These are phyloP conservation scores for Begonia masoniana DNA, from an alignment of 306 rosid genomes.

Conservation along the genomic window DNA sequence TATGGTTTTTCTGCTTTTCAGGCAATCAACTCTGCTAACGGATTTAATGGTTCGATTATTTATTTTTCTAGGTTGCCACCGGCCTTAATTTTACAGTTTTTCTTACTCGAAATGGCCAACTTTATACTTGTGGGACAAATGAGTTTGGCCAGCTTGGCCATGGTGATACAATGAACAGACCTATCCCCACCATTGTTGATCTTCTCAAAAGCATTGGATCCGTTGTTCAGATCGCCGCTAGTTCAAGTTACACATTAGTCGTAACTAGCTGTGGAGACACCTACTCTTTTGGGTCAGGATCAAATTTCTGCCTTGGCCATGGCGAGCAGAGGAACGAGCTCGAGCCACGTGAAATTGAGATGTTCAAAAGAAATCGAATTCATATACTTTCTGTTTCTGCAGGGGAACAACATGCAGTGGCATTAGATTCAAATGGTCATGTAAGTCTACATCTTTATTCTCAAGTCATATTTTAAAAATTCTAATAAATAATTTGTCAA, in stretches of 20 bases:
- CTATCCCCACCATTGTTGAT: slow-evolving; percentile 54
- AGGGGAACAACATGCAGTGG: slow-evolving; percentile 90
- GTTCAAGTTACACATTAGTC: slow-evolving; percentile 62
- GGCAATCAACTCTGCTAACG: too few relatives aligned
- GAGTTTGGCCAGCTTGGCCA: slow-evolving; percentile 87
- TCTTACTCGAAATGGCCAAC: slow-evolving; percentile 65
- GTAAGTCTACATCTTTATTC: slow-evolving; percentile 36
- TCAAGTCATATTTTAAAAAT: neutral
- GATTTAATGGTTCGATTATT: too few relatives aligned
- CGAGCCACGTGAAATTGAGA: slow-evolving; percentile 61
- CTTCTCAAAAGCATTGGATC: slow-evolving; percentile 33
- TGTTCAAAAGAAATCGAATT: slow-evolving; percentile 51
- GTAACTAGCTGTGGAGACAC: slow-evolving; percentile 48
- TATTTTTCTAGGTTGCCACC: slow-evolving; percentile 47
- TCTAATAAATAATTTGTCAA: neutral
- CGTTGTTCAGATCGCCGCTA: slow-evolving; percentile 69
- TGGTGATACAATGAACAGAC: slow-evolving; percentile 60
- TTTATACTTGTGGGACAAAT: slow-evolving; percentile 78
- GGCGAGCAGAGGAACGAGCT: slow-evolving; percentile 74
- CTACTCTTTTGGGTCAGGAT: slow-evolving; percentile 81
- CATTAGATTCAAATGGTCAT: slow-evolving; percentile 79
- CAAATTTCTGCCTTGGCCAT: slow-evolving; percentile 90
- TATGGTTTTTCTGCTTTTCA: too few relatives aligned
- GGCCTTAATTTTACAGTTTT: slow-evolving; percentile 86
- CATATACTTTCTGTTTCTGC: slow-evolving; percentile 77